A percentile compares a stretch with the other conserved stretches of the same genome.
phyloP scores from a whole-genome alignment of 2,329 filamentous ascomycete species.

The Clarireedia monteithiana region DNA sequence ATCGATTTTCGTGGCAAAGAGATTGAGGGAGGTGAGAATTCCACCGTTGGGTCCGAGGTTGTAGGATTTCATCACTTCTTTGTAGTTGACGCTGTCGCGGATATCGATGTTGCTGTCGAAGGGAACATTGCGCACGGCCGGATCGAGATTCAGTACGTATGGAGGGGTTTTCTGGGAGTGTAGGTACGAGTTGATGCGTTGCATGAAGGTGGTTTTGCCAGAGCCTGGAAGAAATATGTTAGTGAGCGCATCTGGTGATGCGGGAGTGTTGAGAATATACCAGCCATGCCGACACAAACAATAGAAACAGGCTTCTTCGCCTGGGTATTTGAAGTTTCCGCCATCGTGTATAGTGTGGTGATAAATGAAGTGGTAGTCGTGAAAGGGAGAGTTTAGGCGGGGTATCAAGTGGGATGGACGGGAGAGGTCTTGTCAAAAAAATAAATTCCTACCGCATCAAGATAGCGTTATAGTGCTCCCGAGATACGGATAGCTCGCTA shows the following conservation, averaged over 20 bases:
- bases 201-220: conserved; percentile 99
- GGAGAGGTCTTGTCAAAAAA: conserved; percentile 9
- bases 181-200: conserved; percentile 89
- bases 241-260: background rate
- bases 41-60: conserved; percentile 96
- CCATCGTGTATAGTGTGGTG: conserved; percentile 24
- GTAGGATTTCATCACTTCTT: conserved; percentile 99
- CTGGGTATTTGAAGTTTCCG: conserved; percentile 30
- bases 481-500: background rate
- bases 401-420: conserved; percentile 19
- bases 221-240: conserved; percentile 49
- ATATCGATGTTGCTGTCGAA: conserved; percentile 99
- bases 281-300: conserved; percentile 96
- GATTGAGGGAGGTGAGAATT: conserved; percentile 88
- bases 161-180: conserved; percentile 74
- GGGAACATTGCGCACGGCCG: conserved; percentile 84
- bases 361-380: background rate
- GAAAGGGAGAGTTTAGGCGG: conserved; percentile 15
- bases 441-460: conserved; percentile 13
- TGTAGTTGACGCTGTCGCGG: conserved; percentile 97
- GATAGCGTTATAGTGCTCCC: background rate
- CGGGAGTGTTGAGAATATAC: conserved; percentile 33
- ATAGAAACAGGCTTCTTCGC: conserved; percentile 60
- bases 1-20: conserved; percentile 97
- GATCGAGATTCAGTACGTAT: conserved; percentile 96